Evolutionary conservation across 2,329 filamentous ascomycete species (phyloP).

Genomic region (Verticillium zaregamsianum): DNA sequence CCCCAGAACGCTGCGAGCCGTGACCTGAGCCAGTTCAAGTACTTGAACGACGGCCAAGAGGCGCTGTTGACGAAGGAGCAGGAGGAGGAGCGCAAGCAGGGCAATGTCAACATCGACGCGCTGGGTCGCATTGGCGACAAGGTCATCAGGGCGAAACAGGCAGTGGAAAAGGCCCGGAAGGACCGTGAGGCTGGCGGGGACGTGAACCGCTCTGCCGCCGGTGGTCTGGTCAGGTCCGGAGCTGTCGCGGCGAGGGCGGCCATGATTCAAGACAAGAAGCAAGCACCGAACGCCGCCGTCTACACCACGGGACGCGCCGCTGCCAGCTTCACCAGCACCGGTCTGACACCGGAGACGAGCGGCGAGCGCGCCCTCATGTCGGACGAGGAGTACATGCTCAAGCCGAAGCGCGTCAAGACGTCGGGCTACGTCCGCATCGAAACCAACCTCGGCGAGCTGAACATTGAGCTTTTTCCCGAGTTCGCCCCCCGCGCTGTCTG

Average conservation of each 20-base stretch:
- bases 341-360: constrained; percentile 86
- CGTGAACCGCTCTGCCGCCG: constrained; percentile 47
- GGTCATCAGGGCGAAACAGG: constrained; percentile 85
- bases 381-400: constrained; percentile 96
- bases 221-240: constrained; percentile 19
- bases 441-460: constrained; percentile 81
- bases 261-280: constrained; percentile 53
- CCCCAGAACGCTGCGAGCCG: constrained; percentile 82
- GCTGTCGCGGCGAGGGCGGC: constrained; percentile 29
- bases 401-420: constrained; percentile 79
- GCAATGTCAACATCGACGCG: constrained; percentile 73
- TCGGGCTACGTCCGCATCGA: constrained; percentile 90
- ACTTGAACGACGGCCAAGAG: constrained; percentile 75
- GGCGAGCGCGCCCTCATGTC: constrained; percentile 80
- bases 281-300: constrained; percentile 78
- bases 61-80: constrained; percentile 66
- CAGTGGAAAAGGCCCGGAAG: constrained; percentile 83
- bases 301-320: constrained; percentile 90
- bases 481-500: constrained; percentile 90
- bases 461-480: constrained; percentile 85
- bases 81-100: constrained; percentile 59
- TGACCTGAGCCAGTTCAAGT: constrained; percentile 85
- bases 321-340: constrained; percentile 92
- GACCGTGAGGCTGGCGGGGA: constrained; percentile 61
- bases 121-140: constrained; percentile 76